Conservation (phyloP, 2,329 filamentous ascomycete species). For the Neoscytalidium dimidiatum region DNA sequence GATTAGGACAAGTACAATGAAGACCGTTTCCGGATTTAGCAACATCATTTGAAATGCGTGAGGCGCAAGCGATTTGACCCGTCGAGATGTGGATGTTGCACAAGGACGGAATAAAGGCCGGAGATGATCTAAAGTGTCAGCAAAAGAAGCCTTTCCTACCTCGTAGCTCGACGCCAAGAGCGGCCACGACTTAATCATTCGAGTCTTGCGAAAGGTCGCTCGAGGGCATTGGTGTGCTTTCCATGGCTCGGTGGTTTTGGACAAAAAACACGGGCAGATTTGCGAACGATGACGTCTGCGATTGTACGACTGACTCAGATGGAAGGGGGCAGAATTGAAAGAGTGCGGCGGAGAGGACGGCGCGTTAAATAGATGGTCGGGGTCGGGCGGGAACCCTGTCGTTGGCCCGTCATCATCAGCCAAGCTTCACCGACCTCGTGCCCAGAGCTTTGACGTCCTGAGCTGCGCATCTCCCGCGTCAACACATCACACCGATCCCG, state of each 20-base stretch:
- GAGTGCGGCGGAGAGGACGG: not conserved
- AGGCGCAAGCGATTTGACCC: too few relatives aligned
- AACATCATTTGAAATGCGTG: too few relatives aligned
- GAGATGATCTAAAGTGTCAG: not conserved
- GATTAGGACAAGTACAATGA: too few relatives aligned
- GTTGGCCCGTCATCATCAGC: conserved; percentile 16
- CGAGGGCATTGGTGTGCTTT: not conserved
- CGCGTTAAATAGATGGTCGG: conserved; percentile 3
- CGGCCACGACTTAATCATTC: not conserved
- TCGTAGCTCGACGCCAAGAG: not conserved
- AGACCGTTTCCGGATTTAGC: too few relatives aligned
- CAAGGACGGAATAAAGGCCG: not conserved
- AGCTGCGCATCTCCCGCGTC: conserved; percentile 15
- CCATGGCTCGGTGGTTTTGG: not conserved
- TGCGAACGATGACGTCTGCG: not conserved
- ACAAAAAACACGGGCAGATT: not conserved
- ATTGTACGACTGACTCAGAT: not conserved
- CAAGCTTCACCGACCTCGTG: conserved; percentile 20
- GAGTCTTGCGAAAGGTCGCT: not conserved
- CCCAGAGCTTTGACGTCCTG: conserved; percentile 17
- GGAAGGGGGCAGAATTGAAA: not conserved
- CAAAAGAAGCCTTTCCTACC: not conserved
- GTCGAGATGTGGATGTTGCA: too few relatives aligned
- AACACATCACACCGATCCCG: conserved; percentile 18
- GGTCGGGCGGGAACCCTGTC: not conserved